Evolutionary conservation across 805 yeast genomes (phyloP), one percentile per base, ranked within the genome.

Genomic region (Monosporozyma siamensis): DNA sequence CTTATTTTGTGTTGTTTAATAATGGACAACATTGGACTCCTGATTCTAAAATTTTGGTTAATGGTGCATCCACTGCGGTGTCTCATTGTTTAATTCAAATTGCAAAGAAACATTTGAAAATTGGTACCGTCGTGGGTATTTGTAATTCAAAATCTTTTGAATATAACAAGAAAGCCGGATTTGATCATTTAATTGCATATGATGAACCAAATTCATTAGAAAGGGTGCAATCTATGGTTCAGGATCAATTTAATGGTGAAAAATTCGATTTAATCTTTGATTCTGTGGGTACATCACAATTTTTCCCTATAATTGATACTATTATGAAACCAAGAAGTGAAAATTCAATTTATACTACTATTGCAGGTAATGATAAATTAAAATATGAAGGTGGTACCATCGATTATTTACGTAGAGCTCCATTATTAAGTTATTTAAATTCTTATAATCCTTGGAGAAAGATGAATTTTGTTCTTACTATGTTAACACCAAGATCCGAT

Each of bases 51-150:
- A 74, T 82, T 4, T 66, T 83, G 38, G 70, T 85, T 17, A 64
- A 82, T 38, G 95, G 95, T 30, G 90, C 82, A 21, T 79, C 83
- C 7, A 78, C 94, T 1, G 63, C 80, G 11, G 88, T 82, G 12
- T 88, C 89, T 18, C 56, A 69, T 23, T 69, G 67, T 45, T 67
- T 71, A 4, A 64, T 76, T 27, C 84, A 79, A 57, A 57, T 82
- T 32, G 75, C 80, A 8, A 79, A 74, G 56, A 58, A 69, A 31
- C 56, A 62, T 38, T 66, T 66, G 43, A 61, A 68, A 2, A 75
- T 77, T 7, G 62, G 63, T 21, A 69, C 69, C 10, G 73, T 85
- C 18, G 79, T 75, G 4, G 78, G 75, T 21, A 69, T 78, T 3
- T 74, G 80, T 54, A 77, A 82, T 3, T 59, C 71, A 0, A 55